Evolutionary conservation across 805 yeast species (phyloP).

Genomic region (Candida vartiovaarae): DNA sequence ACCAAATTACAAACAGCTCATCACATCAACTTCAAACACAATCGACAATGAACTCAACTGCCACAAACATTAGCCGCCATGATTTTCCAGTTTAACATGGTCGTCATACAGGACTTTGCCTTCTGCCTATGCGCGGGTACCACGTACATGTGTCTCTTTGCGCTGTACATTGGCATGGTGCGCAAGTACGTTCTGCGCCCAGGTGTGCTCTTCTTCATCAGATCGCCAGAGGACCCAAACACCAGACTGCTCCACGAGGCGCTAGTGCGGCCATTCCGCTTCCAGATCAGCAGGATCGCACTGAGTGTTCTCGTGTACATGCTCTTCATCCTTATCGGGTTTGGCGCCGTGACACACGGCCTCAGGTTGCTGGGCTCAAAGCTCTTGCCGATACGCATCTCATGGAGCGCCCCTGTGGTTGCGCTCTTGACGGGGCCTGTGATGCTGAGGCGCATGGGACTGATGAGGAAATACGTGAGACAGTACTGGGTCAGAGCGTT

Average conservation of each 20-base stretch:
- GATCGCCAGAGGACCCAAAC: constrained; percentile 93
- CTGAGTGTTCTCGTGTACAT: constrained; percentile 72
- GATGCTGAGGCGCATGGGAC: constrained; percentile 1
- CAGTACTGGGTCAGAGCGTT: constrained; percentile 60
- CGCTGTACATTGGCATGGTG: constrained; percentile 79
- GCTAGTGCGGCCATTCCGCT: constrained; percentile 60
- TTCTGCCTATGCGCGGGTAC: constrained; percentile 67
- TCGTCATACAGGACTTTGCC: neutral
- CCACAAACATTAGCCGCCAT: neutral
- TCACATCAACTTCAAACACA: no score
- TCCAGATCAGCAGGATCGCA: constrained; percentile 67
- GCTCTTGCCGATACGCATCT: neutral
- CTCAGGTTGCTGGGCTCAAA: constrained; percentile 16
- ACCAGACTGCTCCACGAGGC: constrained; percentile 84
- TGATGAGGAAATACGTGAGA: constrained; percentile 31
- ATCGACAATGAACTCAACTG: no score
- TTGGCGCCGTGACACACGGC: constrained; percentile 40
- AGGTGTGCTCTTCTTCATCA: constrained; percentile 85
- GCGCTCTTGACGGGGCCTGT: neutral
- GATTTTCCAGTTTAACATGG: neutral
- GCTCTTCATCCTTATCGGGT: constrained; percentile 62
- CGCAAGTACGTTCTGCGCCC: constrained; percentile 67
- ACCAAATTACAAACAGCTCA: no score
- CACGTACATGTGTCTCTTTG: constrained; percentile 78
- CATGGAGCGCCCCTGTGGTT: neutral